A percentile compares a stretch with the other conserved stretches of the same genome.
phyloP scores from a whole-genome alignment of 2,329 filamentous ascomycete genomes.

The Tolypocladium cylindrosporum region DNA sequence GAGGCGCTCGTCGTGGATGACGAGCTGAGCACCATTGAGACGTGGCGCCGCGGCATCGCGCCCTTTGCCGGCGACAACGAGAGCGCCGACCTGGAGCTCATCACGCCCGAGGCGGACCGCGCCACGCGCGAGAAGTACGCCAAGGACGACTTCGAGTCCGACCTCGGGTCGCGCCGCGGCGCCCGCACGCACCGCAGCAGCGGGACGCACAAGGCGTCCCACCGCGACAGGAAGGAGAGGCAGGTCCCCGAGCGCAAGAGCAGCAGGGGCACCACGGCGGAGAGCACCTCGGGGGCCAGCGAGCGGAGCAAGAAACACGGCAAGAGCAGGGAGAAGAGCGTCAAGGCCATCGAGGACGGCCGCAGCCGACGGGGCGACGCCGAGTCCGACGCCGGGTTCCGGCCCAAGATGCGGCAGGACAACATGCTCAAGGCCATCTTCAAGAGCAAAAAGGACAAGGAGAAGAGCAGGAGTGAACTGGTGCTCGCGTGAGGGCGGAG shows the following conservation, averaged over 20 bases:
- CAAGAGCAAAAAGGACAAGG: slow-evolving; percentile 43
- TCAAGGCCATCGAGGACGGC: slow-evolving; percentile 26
- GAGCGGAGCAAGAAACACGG: slow-evolving; percentile 22
- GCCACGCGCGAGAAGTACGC: slow-evolving; percentile 25
- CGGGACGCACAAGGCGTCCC: slow-evolving; percentile 8
- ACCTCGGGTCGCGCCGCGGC: slow-evolving; percentile 25
- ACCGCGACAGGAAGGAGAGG: slow-evolving; percentile 10
- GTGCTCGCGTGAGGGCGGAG: slow-evolving; percentile 14
- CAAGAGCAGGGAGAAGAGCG: slow-evolving; percentile 20
- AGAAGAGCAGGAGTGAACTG: slow-evolving; percentile 23
- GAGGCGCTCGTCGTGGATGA: slow-evolving; percentile 49
- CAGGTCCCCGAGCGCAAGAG: neutral
- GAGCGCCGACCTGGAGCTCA: slow-evolving; percentile 44
- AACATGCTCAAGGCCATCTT: slow-evolving; percentile 51
- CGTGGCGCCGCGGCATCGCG: slow-evolving; percentile 47
- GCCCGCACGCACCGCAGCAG: slow-evolving; percentile 19
- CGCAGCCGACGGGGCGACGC: slow-evolving; percentile 21
- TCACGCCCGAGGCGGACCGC: slow-evolving; percentile 44
- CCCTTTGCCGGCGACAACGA: slow-evolving; percentile 32
- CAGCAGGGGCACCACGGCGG: slow-evolving; percentile 7
- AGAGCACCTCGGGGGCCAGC: slow-evolving; percentile 19
- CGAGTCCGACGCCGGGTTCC: slow-evolving; percentile 29
- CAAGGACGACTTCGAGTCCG: slow-evolving; percentile 25
- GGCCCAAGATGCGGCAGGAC: slow-evolving; percentile 34
- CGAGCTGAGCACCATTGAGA: slow-evolving; percentile 48